Evolutionary conservation across 2,329 filamentous ascomycete genomes (phyloP), one percentile per base, ranked within the genome.

Genomic region (Sporothrix inflata): DNA sequence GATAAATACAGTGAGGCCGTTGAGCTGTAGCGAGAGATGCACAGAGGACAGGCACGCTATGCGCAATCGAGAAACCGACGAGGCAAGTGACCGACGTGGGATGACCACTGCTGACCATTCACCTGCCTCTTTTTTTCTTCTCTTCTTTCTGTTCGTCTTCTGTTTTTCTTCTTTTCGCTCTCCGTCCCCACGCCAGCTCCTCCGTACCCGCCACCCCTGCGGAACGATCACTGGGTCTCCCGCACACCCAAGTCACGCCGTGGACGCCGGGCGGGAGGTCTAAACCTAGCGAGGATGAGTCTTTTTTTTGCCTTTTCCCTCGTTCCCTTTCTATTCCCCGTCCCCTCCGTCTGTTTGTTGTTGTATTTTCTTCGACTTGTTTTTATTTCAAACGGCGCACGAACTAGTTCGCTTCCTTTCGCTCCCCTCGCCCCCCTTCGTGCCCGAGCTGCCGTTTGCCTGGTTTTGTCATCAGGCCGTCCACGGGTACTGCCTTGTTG

Each of bases 31-130:
- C 53, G 30, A 34, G 30, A 34, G 19, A 51, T 51, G 47, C 9
- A 21, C n/a, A 51, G 47, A 51, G 47, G 4, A 49, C 40, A 66
- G 19, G 5, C 34, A 70, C 55, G 68, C 68, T 63, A 38, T 70
- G 40, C 40, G 55, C 38, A 70, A 61, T 70, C 21, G 14, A 60
- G 67, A 70, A 69, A 60, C 53, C 30, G 67, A 63, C 45, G 63
- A 66, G 63, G 42, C 27, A 67, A 51, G 63, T 34, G 63, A 3
- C 24, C 42, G 40, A n/a, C 42, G 16, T 38, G 63, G 55, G 45
- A 49, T 66, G 40, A 12, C 45, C 63, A 38, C n/a, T 51, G 27
- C 24, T 51, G 42, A 49, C 63, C 42, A 49, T 11, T 49, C 12
- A 8, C 63, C 14, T 49, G 42, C 24, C 24, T 49, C 24, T 30